Evolutionary conservation across 2,329 filamentous ascomycete genomes (phyloP).

Genomic region (Rhytidhysteron rufulum): DNA sequence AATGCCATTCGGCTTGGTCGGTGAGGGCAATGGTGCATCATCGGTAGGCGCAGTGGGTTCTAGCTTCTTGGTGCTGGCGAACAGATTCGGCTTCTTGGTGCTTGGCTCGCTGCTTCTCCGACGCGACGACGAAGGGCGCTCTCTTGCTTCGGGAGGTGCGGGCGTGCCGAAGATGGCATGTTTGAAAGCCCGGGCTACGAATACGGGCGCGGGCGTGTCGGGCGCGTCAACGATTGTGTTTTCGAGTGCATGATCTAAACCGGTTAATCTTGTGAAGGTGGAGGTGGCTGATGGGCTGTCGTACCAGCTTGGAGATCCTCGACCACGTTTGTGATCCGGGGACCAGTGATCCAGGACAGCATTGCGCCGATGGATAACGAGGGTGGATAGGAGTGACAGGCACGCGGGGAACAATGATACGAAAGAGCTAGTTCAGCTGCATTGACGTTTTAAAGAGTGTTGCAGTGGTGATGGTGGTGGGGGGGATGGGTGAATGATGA

Average conservation of each 20-base stretch:
- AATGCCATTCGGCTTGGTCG: slow-evolving; percentile 57
- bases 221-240: slow-evolving; percentile 52
- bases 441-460: slow-evolving; percentile 4
- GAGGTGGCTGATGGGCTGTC: slow-evolving; percentile 3
- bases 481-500: too few species aligned
- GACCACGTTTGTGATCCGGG: slow-evolving; percentile 34
- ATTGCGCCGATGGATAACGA: slow-evolving; percentile 17
- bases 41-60: slow-evolving; percentile 19
- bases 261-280: slow-evolving; percentile 4
- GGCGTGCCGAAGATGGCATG: slow-evolving; percentile 63
- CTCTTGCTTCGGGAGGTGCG: slow-evolving; percentile 43
- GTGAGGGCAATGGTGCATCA: slow-evolving; percentile 36
- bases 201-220: slow-evolving; percentile 63
- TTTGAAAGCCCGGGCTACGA: slow-evolving; percentile 64
- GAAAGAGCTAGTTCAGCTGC: background rate
- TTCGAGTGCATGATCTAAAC: slow-evolving; percentile 28
- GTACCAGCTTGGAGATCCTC: slow-evolving; percentile 33
- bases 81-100: slow-evolving; percentile 22
- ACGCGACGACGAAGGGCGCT: background rate
- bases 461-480: slow-evolving; percentile 6
- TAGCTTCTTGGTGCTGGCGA: slow-evolving; percentile 15
- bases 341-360: slow-evolving; percentile 38
- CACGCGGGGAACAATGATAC: background rate
- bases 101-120: slow-evolving; percentile 18
- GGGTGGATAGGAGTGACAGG: background rate